phyloP scores from a whole-genome alignment of 2,329 filamentous ascomycete species.

The Diplodia sapinea region DNA sequence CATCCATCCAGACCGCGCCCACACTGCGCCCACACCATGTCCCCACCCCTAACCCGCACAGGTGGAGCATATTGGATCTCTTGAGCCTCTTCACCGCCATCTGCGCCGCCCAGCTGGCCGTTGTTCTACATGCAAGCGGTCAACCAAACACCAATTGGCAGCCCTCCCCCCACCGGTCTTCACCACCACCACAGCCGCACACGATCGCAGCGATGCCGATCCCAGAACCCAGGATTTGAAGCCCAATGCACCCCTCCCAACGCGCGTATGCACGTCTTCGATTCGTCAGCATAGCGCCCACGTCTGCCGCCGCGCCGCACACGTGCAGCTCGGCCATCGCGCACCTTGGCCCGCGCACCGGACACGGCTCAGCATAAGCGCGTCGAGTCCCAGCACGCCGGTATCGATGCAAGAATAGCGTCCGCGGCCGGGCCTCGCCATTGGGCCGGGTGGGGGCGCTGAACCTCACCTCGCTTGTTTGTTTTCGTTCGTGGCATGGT shows the following conservation, averaged over 20 bases:
- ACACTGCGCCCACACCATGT: not conserved
- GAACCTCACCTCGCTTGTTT: slow-evolving; percentile 4
- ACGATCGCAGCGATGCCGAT: not conserved
- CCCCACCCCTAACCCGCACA: too few species aligned
- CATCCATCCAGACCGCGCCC: not conserved
- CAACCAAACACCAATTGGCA: not conserved
- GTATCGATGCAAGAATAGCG: slow-evolving; percentile 2
- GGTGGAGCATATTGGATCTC: not conserved
- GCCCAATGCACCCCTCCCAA: not conserved
- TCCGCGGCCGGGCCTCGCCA: not conserved
- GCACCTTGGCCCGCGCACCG: not conserved
- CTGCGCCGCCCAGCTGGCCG: slow-evolving; percentile 6
- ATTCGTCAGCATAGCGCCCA: slow-evolving; percentile 5
- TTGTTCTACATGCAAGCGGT: slow-evolving; percentile 9
- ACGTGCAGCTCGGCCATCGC: slow-evolving; percentile 5
- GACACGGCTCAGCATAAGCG: slow-evolving; percentile 9
- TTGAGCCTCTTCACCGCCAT: not conserved
- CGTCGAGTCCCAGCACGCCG: not conserved
- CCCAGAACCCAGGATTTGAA: not conserved
- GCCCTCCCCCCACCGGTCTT: not conserved
- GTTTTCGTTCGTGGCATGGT: not conserved
- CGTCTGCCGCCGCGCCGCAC: slow-evolving; percentile 13
- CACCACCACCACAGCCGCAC: slow-evolving; percentile 11
- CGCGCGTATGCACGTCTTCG: slow-evolving; percentile 4
- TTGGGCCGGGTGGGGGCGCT: not conserved